Evolutionary conservation across 1,284 basidiomycete genomes (phyloP).

Genomic region (Microstroma glucosiphilum): DNA sequence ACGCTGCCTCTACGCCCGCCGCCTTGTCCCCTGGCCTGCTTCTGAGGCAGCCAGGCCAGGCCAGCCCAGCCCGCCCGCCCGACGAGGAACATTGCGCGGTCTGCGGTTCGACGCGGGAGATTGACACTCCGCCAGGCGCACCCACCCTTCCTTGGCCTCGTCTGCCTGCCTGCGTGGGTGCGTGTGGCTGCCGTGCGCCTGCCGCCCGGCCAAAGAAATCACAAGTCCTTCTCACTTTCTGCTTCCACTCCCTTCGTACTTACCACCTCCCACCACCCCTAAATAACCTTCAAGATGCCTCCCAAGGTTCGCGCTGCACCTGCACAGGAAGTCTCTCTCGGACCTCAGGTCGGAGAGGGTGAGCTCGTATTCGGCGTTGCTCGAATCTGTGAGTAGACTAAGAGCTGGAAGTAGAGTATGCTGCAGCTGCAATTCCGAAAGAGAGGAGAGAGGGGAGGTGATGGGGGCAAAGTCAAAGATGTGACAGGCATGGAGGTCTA

Average conservation of each 20-base stretch:
- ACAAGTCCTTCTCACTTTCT: background rate
- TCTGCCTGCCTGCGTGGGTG: background rate
- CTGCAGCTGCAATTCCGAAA: too few species aligned
- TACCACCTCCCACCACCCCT: background rate
- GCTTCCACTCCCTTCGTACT: background rate
- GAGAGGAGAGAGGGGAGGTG: background rate
- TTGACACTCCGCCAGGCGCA: background rate
- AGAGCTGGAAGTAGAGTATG: too few species aligned
- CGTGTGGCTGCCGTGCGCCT: constrained; percentile 1
- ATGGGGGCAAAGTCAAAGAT: too few species aligned
- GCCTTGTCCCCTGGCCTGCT: too few species aligned
- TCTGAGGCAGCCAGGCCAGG: too few species aligned
- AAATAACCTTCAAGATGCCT: constrained; percentile 26
- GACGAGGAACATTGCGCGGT: too few species aligned
- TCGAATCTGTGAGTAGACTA: constrained; percentile 13
- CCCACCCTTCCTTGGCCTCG: background rate
- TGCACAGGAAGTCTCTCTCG: constrained; percentile 47
- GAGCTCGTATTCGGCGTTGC: constrained; percentile 51
- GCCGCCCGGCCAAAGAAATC: background rate
- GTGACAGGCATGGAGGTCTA: too few species aligned
- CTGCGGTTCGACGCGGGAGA: too few species aligned
- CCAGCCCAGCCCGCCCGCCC: too few species aligned
- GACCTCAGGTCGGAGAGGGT: constrained; percentile 50
- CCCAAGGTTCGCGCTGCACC: constrained; percentile 44
- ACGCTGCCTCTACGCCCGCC: too few species aligned